Conservation (phyloP, 2,329 filamentous ascomycete species). For the Fusarium citri region DNA sequence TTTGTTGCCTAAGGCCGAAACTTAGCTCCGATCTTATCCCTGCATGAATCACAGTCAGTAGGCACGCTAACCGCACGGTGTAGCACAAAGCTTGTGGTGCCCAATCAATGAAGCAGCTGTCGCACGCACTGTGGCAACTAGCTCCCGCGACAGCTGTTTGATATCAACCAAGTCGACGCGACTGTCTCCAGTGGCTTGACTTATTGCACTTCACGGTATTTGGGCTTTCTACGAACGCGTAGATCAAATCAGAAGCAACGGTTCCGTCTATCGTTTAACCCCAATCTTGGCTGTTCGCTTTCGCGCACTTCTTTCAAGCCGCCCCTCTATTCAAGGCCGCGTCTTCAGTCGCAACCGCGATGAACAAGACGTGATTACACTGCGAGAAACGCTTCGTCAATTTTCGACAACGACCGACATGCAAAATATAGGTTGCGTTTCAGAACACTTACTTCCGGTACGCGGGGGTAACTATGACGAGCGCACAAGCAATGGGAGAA, state of each 20-base stretch:
- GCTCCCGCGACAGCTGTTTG: constrained; percentile 44
- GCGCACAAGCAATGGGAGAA: constrained; percentile 66
- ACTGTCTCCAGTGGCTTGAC: constrained; percentile 30
- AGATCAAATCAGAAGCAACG: not conserved
- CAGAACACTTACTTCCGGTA: constrained; percentile 36
- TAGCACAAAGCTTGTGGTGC: not conserved
- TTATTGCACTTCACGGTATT: constrained; percentile 24
- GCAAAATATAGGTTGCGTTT: constrained; percentile 38
- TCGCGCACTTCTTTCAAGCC: constrained; percentile 6
- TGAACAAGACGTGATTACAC: constrained; percentile 42
- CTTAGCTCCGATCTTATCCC: constrained; percentile 27
- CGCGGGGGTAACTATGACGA: constrained; percentile 57
- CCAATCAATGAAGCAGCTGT: constrained; percentile 15
- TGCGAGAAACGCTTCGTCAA: constrained; percentile 41
- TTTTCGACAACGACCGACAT: constrained; percentile 46
- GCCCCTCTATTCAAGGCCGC: constrained; percentile 37
- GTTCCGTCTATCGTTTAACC: not conserved
- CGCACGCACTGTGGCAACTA: constrained; percentile 47
- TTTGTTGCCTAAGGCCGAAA: constrained; percentile 44
- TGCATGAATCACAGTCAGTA: constrained; percentile 32
- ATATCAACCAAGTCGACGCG: constrained; percentile 43
- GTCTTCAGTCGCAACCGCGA: constrained; percentile 37
- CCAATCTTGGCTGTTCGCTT: not conserved
- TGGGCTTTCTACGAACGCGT: constrained; percentile 23
- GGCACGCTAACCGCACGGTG: constrained; percentile 1